A percentile compares a stretch with the other conserved stretches of the same genome.
These are phyloP conservation scores for Penicillium ucsense DNA, from an alignment of 495 filamentous ascomycete genomes.

Conservation along the genomic window DNA sequence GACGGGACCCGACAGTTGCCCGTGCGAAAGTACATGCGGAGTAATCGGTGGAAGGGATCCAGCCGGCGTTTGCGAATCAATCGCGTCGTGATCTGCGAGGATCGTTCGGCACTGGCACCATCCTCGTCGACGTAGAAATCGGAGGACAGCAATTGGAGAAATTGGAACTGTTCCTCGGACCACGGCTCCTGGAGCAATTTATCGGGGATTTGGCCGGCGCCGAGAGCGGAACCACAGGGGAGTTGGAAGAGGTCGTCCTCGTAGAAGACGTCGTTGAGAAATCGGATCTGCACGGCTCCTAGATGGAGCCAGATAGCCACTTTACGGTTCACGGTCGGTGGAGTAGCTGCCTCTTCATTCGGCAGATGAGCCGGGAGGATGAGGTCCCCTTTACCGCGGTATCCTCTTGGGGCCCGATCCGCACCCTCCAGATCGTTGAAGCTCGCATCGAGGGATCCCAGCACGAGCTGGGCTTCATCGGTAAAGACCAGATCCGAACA, in stretches of 20 bases:
- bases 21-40: constrained; percentile 20
- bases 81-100: constrained; percentile 6
- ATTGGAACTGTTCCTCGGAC: constrained; percentile 31
- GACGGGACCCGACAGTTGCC: constrained; percentile 22
- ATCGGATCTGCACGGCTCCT: constrained; percentile 26
- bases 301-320: constrained; percentile 29
- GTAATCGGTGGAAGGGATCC: constrained; percentile 22
- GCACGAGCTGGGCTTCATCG: constrained; percentile 7
- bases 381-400: constrained; percentile 23
- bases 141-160: constrained; percentile 25
- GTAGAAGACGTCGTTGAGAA: constrained; percentile 12
- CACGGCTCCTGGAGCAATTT: constrained; percentile 37
- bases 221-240: constrained; percentile 13
- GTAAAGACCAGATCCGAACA: constrained; percentile 17
- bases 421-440: constrained; percentile 13
- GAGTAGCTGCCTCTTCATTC: not conserved
- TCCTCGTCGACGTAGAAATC: constrained; percentile 32
- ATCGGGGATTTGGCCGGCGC: constrained; percentile 24
- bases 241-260: constrained; percentile 26
- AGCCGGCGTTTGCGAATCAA: constrained; percentile 28
- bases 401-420: constrained; percentile 11
- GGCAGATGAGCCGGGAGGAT: constrained; percentile 12
- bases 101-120: constrained; percentile 4
- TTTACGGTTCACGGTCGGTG: constrained; percentile 11
- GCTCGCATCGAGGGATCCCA: constrained; percentile 10